phyloP scores from a whole-genome alignment of 139 green algal genomes.

The Haematococcus sp. region DNA sequence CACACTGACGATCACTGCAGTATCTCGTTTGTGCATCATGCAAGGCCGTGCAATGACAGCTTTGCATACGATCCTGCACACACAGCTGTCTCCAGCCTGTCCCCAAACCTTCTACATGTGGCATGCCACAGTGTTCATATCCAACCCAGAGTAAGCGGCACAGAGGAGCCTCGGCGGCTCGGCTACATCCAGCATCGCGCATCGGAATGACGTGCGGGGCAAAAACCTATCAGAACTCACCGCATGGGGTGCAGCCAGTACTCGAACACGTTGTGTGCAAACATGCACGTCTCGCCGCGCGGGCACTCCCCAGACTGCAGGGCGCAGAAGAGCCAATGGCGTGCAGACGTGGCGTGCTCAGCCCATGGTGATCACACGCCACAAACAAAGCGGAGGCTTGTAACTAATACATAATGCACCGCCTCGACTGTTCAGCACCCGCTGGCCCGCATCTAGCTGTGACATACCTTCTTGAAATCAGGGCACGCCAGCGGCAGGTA shows the following conservation, averaged over 20 bases:
- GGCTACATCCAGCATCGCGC: too few relatives aligned
- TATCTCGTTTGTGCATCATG: neutral
- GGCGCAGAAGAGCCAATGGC: neutral
- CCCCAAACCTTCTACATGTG: neutral
- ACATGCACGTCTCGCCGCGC: slow-evolving; percentile 17
- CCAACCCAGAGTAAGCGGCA: too few relatives aligned
- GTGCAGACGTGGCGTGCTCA: neutral
- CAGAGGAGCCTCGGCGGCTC: too few relatives aligned
- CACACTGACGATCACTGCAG: neutral
- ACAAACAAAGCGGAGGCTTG: too few relatives aligned
- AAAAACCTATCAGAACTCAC: neutral
- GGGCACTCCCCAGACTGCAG: slow-evolving; percentile 27
- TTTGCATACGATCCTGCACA: neutral
- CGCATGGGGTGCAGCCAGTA: slow-evolving; percentile 29
- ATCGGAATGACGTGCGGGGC: too few relatives aligned
- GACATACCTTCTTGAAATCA: slow-evolving; percentile 16
- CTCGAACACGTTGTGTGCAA: slow-evolving; percentile 38
- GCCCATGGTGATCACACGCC: neutral
- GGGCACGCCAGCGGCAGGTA: slow-evolving; percentile 24
- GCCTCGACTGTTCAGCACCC: too few relatives aligned
- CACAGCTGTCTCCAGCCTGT: too few relatives aligned
- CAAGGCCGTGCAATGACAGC: neutral
- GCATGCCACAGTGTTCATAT: too few relatives aligned
- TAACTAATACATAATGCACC: neutral
- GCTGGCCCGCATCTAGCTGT: too few relatives aligned